Percentiles rank a stretch among this genome's conserved stretches.
These are phyloP conservation scores for Mycocalia duriaeana DNA, from an alignment of 1,284 basidiomycete genomes.

Conservation along the genomic window DNA sequence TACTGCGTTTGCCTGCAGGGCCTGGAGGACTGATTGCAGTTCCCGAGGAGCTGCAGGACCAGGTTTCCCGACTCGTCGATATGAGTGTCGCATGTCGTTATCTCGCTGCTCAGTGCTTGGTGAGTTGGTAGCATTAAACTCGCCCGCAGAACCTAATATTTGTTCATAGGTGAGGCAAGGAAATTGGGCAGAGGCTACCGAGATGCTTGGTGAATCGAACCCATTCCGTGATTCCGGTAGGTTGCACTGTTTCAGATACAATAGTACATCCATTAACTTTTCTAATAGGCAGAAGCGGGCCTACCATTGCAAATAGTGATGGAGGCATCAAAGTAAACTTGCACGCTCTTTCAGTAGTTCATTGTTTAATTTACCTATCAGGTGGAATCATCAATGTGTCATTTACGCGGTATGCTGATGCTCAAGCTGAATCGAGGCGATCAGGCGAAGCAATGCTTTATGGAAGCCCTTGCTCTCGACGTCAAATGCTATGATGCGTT, in stretches of 20 bases:
- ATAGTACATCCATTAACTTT: conserved; percentile 6
- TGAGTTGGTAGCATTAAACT: conserved; percentile 18
- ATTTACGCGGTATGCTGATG: conserved; percentile 89
- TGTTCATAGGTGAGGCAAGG: conserved; percentile 69
- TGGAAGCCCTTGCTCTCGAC: conserved; percentile 91
- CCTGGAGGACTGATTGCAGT: conserved; percentile 64
- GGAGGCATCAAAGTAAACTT: conserved; percentile 80
- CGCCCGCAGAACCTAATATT: not conserved
- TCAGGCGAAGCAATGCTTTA: conserved; percentile 88
- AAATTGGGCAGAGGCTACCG: conserved; percentile 89
- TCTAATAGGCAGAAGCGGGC: conserved; percentile 49
- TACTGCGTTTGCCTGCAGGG: conserved; percentile 61
- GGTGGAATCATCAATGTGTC: conserved; percentile 95
- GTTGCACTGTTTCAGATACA: conserved; percentile 14
- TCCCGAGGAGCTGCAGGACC: conserved; percentile 53
- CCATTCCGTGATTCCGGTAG: conserved; percentile 77
- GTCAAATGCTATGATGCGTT: conserved; percentile 98
- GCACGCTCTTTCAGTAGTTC: not conserved
- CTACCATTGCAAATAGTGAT: conserved; percentile 70
- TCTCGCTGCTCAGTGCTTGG: conserved; percentile 91
- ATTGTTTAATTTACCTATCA: conserved; percentile 24
- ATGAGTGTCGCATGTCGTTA: conserved; percentile 91
- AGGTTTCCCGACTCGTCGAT: conserved; percentile 78
- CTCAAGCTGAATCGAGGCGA: conserved; percentile 87
- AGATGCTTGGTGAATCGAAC: conserved; percentile 89